A percentile compares a stretch with the other conserved stretches of the same genome.
Evolutionary conservation across 345 rosid genomes (phyloP).

Genomic region (Trapa incisa): DNA sequence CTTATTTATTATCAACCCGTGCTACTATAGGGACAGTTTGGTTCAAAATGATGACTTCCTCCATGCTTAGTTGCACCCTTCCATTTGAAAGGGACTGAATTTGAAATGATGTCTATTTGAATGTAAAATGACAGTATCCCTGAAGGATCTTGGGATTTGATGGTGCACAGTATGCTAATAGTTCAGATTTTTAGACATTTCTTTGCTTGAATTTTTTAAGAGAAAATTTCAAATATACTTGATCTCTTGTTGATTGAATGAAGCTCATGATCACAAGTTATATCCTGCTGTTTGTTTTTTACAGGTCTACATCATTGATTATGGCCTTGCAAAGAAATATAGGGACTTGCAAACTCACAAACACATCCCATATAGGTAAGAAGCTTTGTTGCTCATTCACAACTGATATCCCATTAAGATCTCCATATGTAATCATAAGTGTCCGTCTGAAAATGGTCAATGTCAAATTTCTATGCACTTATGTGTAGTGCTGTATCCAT

Average conservation of each 20-base stretch:
- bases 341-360: constrained; percentile 76
- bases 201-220: neutral
- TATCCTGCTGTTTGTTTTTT: neutral
- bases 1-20: too few relatives aligned
- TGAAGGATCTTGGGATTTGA: neutral
- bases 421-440: neutral
- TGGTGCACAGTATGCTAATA: neutral
- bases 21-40: too few relatives aligned
- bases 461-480: neutral
- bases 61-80: too few relatives aligned
- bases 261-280: too few relatives aligned
- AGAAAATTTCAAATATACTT: neutral
- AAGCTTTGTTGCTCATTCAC: neutral
- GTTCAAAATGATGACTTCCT: too few relatives aligned
- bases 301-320: constrained; percentile 69
- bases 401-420: neutral
- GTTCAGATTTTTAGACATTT: neutral
- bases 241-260: neutral
- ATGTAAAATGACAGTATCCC: neutral
- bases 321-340: constrained; percentile 81
- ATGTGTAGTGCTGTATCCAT: neutral
- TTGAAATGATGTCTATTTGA: neutral
- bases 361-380: constrained; percentile 68
- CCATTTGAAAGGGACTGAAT: neutral
- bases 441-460: neutral